Percentiles rank a stretch among this genome's conserved stretches.
Evolutionary conservation across 1,284 basidiomycete genomes (phyloP).

Genomic region (Xerocomus nothofagi): DNA sequence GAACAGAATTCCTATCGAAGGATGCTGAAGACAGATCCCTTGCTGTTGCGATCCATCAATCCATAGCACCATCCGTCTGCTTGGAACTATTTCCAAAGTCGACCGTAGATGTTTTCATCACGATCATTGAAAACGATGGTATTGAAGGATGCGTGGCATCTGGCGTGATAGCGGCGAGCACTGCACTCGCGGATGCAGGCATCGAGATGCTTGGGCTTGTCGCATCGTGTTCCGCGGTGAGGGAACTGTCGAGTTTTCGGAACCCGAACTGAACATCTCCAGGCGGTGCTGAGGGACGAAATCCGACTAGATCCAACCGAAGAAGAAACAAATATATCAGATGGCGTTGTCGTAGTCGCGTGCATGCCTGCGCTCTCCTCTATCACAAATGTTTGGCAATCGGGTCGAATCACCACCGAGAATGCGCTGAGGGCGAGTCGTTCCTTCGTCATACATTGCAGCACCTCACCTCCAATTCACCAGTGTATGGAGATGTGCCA

Average conservation of each 20-base stretch:
- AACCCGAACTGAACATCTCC: background rate
- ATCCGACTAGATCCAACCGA: conserved; percentile 80
- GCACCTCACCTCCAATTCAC: conserved; percentile 4
- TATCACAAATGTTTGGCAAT: conserved; percentile 80
- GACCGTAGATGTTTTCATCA: conserved; percentile 88
- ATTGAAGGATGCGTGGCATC: conserved; percentile 82
- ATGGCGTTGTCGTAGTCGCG: conserved; percentile 69
- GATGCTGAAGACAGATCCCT: conserved; percentile 92
- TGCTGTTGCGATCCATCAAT: conserved; percentile 82
- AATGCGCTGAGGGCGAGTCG: conserved; percentile 55
- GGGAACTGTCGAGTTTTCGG: conserved; percentile 24
- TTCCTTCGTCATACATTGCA: background rate
- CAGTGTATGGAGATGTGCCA: conserved; percentile 71
- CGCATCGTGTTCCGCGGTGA: conserved; percentile 71
- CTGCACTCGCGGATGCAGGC: conserved; percentile 87
- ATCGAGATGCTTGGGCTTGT: conserved; percentile 88
- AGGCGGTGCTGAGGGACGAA: conserved; percentile 56
- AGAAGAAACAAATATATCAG: conserved; percentile 57
- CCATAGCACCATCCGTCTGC: conserved; percentile 82
- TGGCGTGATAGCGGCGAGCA: conserved; percentile 84
- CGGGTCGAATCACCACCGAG: conserved; percentile 57
- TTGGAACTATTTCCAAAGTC: conserved; percentile 93
- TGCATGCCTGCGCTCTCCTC: conserved; percentile 91
- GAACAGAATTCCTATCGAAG: conserved; percentile 44
- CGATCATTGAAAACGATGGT: conserved; percentile 89